Evolutionary conservation across 1,284 basidiomycete species (phyloP).

Genomic region (Boletus mariae): DNA sequence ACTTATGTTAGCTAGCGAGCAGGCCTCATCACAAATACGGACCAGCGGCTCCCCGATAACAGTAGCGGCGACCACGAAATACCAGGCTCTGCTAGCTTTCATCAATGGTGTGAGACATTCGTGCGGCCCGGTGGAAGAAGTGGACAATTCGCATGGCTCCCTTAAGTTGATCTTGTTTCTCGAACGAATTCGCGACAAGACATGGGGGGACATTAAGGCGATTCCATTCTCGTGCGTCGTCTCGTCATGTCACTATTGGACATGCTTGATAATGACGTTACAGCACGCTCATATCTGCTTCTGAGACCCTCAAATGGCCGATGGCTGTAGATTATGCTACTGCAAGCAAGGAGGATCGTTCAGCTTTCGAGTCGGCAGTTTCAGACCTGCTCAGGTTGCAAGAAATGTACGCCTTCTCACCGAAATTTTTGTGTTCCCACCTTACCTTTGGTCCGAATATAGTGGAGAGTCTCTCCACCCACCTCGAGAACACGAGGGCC

Average conservation of each 20-base stretch:
- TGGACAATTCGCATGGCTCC: conserved; percentile 31
- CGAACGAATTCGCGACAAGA: conserved; percentile 54
- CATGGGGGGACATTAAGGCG: conserved; percentile 74
- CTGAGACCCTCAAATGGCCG: conserved; percentile 83
- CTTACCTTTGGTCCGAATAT: conserved; percentile 37
- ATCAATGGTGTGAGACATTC: conserved; percentile 45
- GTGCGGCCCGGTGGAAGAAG: conserved; percentile 45
- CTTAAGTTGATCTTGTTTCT: conserved; percentile 59
- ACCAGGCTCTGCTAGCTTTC: conserved; percentile 59
- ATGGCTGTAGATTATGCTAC: conserved; percentile 61
- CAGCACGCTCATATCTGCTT: conserved; percentile 59
- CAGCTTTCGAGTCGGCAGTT: conserved; percentile 72
- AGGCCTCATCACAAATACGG: conserved; percentile 48
- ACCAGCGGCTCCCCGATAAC: conserved; percentile 39
- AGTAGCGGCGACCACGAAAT: conserved; percentile 51
- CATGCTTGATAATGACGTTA: background rate
- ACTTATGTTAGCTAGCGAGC: conserved; percentile 45
- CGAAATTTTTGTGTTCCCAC: background rate
- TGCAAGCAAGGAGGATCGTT: conserved; percentile 47
- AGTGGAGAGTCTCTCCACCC: conserved; percentile 41
- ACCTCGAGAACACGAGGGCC: conserved; percentile 42
- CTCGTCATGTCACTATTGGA: background rate
- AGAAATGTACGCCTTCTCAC: conserved; percentile 53
- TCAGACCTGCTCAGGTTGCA: conserved; percentile 74
- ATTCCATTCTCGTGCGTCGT: conserved; percentile 58